Conservation (phyloP, 164 flowering plant genomes). For the Warburgia ugandensis region DNA sequence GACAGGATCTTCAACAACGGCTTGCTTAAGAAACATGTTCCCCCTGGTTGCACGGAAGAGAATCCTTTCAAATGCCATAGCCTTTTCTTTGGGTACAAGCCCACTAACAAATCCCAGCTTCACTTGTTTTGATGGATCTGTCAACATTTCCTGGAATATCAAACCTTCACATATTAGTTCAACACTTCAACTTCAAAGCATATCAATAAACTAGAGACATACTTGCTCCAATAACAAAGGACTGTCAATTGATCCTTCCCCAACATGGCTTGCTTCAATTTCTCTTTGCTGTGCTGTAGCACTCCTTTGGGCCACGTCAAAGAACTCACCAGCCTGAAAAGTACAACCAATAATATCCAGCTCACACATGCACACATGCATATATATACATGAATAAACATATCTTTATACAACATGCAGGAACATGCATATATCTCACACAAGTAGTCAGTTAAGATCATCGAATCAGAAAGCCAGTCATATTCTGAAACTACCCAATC, state of each 20-base stretch:
- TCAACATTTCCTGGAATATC: constrained; percentile 46
- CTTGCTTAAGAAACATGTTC: constrained; percentile 72
- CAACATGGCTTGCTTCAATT: constrained; percentile 33
- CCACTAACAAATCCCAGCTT: constrained; percentile 85
- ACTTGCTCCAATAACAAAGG: constrained; percentile 78
- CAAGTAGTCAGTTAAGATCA: too few species aligned
- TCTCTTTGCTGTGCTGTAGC: constrained; percentile 79
- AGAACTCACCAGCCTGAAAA: constrained; percentile 82
- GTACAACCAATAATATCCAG: not conserved
- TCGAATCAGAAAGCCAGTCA: too few species aligned
- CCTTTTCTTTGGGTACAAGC: constrained; percentile 82
- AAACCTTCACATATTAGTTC: constrained; percentile 3
- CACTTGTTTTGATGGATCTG: constrained; percentile 76
- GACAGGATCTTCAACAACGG: constrained; percentile 64
- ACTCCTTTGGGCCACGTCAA: constrained; percentile 56
- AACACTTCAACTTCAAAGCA: not conserved
- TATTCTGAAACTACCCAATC: too few species aligned
- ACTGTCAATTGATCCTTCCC: constrained; percentile 60
- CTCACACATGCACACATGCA: not conserved
- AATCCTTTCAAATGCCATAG: constrained; percentile 94
- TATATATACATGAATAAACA: too few species aligned
- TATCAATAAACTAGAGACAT: constrained; percentile 9
- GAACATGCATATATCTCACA: too few species aligned
- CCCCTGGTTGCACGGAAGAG: constrained; percentile 98
- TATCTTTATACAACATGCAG: too few species aligned